Conservation (phyloP, 352 stramenopile genomes). For the Aphanomyces stellatus region DNA sequence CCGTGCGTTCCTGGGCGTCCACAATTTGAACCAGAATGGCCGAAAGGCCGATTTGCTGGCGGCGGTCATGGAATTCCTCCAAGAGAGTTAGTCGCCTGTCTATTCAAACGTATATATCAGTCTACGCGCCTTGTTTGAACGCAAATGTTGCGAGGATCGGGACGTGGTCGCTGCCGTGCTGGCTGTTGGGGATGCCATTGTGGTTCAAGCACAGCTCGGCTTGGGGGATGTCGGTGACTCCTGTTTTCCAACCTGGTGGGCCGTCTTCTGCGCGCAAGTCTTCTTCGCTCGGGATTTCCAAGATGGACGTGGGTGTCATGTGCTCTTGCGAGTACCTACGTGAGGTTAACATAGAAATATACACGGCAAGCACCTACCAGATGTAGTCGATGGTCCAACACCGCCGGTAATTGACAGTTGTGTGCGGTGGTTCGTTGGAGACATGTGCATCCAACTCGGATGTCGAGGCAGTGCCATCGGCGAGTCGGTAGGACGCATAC, state of each 20-base stretch:
- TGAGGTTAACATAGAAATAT: background rate
- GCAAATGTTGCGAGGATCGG: slow-evolving; percentile 81
- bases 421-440: slow-evolving; percentile 61
- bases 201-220: slow-evolving; percentile 71
- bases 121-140: slow-evolving; percentile 34
- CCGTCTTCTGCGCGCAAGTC: slow-evolving; percentile 62
- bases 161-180: slow-evolving; percentile 78
- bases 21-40: slow-evolving; percentile 34
- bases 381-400: slow-evolving; percentile 88
- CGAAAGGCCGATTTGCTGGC: slow-evolving; percentile 62
- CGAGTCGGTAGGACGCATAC: slow-evolving; percentile 44
- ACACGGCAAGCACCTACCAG: slow-evolving; percentile 30
- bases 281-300: slow-evolving; percentile 67
- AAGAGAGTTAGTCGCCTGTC: slow-evolving; percentile 2
- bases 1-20: slow-evolving; percentile 51
- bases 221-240: slow-evolving; percentile 55
- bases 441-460: background rate
- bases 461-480: background rate
- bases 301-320: slow-evolving; percentile 46
- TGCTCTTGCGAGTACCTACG: slow-evolving; percentile 41
- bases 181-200: slow-evolving; percentile 82
- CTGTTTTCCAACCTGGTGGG: slow-evolving; percentile 68
- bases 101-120: slow-evolving; percentile 5
- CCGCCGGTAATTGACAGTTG: slow-evolving; percentile 76
- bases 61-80: slow-evolving; percentile 37